Evolutionary conservation across 2,329 filamentous ascomycete genomes (phyloP), one percentile per base, ranked within the genome.

Genomic region (Colletotrichum cereale): DNA sequence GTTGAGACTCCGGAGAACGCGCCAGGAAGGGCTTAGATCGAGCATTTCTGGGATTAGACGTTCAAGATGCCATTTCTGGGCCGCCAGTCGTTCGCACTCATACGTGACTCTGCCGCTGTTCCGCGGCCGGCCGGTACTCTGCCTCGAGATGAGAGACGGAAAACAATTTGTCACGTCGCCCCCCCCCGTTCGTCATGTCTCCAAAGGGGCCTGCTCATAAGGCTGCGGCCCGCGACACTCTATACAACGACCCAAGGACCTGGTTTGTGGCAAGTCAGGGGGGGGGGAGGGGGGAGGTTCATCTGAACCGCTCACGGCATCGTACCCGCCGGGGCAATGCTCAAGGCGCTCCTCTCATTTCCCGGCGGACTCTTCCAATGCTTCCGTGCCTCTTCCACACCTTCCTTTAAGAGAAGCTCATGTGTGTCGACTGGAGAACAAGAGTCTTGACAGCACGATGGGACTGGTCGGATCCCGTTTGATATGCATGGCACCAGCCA

Each of bases 401-500:
- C 52, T 50, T 57, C 60, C 58, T 42, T 2, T 47, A 53, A 42
- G 42, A 48, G 60, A 57, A 44, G 40, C n/a, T 50, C 24, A 14
- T 34, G 40, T 26, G 55, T 67, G 40, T 26, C 40, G 47, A 16
- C 56, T 42, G 16, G 34, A 34, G 40, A 67, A 62, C 11, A 50
- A 18, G 26, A 50, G 48, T 67, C 31, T 40, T 21, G 42, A 55
- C 34, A 42, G 40, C 50, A 50, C 18, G 24, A 48, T 21, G 50
- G 48, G 57, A 61, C 34, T 44, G 40, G 63, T 21, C 40, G 40
- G 21, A 24, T 44, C 36, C 21, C 24, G 36, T 21, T 7, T 38
- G 53, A 26, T 48, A 52, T 61, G 56, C 63, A 71, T 48, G 26
- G 67, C 14, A 67, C 55, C 56, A 71, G 67, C 67, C 63, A 71